Evolutionary conservation across 164 flowering plant species (phyloP), one percentile per base, ranked within the genome.

Genomic region (Magnolia changhungtana): DNA sequence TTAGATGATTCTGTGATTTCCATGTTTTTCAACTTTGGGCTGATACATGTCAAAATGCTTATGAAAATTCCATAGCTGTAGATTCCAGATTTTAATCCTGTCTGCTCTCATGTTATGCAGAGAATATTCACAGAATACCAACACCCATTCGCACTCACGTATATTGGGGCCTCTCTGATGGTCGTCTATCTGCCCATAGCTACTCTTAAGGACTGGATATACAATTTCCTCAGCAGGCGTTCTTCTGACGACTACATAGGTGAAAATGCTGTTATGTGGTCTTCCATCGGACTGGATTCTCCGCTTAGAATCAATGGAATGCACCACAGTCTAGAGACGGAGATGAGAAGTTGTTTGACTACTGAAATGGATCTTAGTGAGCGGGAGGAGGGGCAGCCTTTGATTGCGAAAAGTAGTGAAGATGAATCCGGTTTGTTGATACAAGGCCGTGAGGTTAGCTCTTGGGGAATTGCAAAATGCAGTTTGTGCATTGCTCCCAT

Each of bases 101-200:
- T 27, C 24, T 29, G 50, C 81, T 8, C 7, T 81, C 37, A 55
- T 80, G 71, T 73, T 31, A 29, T 83, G 80, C 91, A 90, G 94
- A 83, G 82, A 59, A 88, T 89, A 21, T 90, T 89, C 71, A 20
- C 69, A 31, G 84, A 83, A 75, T 89, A 90, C 67, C 85, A 72
- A 67, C 94, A 88, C 69, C 94, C 94, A 58, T 90, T 90, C 74
- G 89, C 85, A 21, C 67, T 90, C 63, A 84, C 94, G 0, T 90
- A 89, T 77, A 78, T 89, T n/a, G 92, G 91, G 50, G 86, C 81
- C 16, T 87, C 94, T 71, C 90, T 90, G 50, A 85, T 90, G 94
- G 88, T 78, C 19, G 76, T 88, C 27, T 86, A 85, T 79, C 78
- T 89, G 66, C 94, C 94, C 7, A 52, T 90, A 69, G 88, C 94